These are phyloP conservation scores for Colletotrichum sp. DNA, from an alignment of 2,329 filamentous ascomycete species.

Conservation along the genomic window DNA sequence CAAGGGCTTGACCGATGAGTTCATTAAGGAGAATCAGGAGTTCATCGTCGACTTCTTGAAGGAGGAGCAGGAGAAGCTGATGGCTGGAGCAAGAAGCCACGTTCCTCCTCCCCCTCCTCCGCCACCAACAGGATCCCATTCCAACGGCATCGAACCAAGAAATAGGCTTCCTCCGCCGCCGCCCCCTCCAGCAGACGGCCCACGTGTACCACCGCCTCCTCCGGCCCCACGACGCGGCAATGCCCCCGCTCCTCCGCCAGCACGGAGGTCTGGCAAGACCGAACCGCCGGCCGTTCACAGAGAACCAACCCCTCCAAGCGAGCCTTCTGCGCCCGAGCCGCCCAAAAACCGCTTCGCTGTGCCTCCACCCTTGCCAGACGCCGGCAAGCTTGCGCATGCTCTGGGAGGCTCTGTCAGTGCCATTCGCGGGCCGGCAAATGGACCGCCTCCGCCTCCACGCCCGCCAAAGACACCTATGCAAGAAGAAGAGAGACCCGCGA, in stretches of 20 bases:
- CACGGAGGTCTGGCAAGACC: constrained; percentile 61
- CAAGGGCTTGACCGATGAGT: constrained; percentile 69
- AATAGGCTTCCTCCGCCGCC: constrained; percentile 40
- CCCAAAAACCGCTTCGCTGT: constrained; percentile 53
- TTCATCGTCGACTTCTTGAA: constrained; percentile 71
- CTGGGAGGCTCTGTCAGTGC: constrained; percentile 43
- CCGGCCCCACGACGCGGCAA: constrained; percentile 43
- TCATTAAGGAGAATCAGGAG: constrained; percentile 71
- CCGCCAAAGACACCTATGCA: constrained; percentile 76
- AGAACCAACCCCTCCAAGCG: constrained; percentile 67
- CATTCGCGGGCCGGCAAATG: constrained; percentile 30
- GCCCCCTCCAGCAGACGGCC: constrained; percentile 29
- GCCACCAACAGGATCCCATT: constrained; percentile 26
- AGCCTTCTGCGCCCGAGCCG: constrained; percentile 67
- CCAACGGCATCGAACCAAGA: constrained; percentile 35
- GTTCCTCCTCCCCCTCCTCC: constrained; percentile 28
- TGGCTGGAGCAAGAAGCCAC: constrained; percentile 23
- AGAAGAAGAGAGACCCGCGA: constrained; percentile 59
- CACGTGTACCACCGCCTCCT: constrained; percentile 45
- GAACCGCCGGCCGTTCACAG: constrained; percentile 42
- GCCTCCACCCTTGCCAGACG: constrained; percentile 87
- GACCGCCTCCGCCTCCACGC: constrained; percentile 70
- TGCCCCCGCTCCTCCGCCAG: constrained; percentile 62
- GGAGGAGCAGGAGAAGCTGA: constrained; percentile 55
- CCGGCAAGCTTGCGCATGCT: constrained; percentile 80